Conservation (phyloP, 208 protist genomes). For the Leishmania major region DNA sequence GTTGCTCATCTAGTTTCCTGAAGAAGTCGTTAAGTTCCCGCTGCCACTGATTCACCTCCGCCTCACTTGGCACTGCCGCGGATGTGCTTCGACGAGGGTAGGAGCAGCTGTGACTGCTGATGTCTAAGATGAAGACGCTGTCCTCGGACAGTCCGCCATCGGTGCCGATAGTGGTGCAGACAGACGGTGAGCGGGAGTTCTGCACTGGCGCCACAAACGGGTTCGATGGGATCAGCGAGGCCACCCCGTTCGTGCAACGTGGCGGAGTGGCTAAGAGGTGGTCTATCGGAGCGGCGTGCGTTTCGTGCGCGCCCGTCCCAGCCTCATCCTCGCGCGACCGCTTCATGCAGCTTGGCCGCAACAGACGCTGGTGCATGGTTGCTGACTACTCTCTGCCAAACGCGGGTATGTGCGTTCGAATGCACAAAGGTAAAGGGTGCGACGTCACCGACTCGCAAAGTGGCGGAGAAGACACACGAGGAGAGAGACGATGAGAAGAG, state of each 20-base stretch:
- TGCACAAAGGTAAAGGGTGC: not conserved
- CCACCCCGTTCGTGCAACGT: constrained; percentile 17
- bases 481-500: not conserved
- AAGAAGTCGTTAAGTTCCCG: constrained; percentile 52
- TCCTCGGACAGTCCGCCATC: constrained; percentile 48
- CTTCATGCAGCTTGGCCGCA: constrained; percentile 11
- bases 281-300: constrained; percentile 7
- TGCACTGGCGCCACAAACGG: constrained; percentile 32
- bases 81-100: constrained; percentile 10
- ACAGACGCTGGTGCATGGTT: not conserved
- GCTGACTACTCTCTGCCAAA: not conserved
- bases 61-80: constrained; percentile 26
- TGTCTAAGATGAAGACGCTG: constrained; percentile 43
- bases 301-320: not conserved
- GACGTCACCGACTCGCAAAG: not conserved
- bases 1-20: constrained; percentile 37
- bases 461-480: not conserved
- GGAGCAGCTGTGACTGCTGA: constrained; percentile 25
- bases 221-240: constrained; percentile 27
- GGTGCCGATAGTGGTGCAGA: constrained; percentile 40
- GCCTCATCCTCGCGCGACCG: constrained; percentile 19
- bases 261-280: constrained; percentile 36
- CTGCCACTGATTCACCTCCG: constrained; percentile 45
- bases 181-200: constrained; percentile 34
- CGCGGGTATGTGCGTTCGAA: no score